phyloP scores from a whole-genome alignment of 1,284 basidiomycete species.

The Mycena sp. region DNA sequence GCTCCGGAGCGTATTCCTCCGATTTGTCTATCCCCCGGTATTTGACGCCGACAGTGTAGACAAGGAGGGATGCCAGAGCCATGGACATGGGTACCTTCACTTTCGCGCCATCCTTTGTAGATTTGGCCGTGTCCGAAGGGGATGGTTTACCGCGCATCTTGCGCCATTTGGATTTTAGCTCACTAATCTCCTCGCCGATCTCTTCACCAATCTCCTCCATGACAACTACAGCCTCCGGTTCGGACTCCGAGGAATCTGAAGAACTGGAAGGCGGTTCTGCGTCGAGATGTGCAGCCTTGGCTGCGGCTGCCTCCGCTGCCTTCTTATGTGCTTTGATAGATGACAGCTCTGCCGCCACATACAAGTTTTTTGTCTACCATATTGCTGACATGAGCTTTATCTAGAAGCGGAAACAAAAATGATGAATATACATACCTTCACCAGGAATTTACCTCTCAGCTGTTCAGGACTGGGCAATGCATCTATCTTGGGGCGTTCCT shows the following conservation, averaged over 20 bases:
- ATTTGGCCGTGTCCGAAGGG: conserved; percentile 7
- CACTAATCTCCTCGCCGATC: conserved; percentile 26
- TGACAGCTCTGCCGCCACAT: conserved; percentile 52
- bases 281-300: conserved; percentile 55
- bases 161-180: conserved; percentile 41
- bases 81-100: conserved; percentile 25
- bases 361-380: conserved; percentile 70
- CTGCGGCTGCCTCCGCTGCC: conserved; percentile 28
- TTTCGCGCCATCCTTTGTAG: conserved; percentile 21
- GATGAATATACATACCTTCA: conserved; percentile 70
- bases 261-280: conserved; percentile 50
- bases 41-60: conserved; percentile 97
- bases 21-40: conserved; percentile 94
- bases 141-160: conserved; percentile 33
- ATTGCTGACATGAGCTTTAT: neutral
- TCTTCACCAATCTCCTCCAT: conserved; percentile 33
- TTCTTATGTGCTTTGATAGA: conserved; percentile 39
- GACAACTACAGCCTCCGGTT: conserved; percentile 40
- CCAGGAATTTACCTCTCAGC: conserved; percentile 80
- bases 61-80: conserved; percentile 75
- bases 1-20: conserved; percentile 86
- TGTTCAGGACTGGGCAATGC: conserved; percentile 88
- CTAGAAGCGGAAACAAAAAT: neutral
- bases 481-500: conserved; percentile 50
- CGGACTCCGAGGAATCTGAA: conserved; percentile 56